phyloP scores from a whole-genome alignment of 192 early-diverging fungal species.

The Coemansia sp. region DNA sequence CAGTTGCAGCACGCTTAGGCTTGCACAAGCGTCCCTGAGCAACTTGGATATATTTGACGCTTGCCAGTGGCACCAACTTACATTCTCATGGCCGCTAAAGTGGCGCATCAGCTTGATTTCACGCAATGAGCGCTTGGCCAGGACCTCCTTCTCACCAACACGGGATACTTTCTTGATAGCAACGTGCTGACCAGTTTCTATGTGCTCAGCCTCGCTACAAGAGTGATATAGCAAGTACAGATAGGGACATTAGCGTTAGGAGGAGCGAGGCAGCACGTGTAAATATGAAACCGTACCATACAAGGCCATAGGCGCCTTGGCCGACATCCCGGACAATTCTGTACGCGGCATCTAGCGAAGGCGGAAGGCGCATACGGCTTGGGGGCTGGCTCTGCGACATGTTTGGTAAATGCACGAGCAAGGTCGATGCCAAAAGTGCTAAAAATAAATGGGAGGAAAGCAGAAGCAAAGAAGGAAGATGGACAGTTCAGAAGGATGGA shows the following conservation, averaged over 20 bases:
- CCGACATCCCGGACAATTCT: constrained; percentile 80
- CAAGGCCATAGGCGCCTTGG: constrained; percentile 86
- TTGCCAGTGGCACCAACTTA: constrained; percentile 13
- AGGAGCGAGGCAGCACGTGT: neutral
- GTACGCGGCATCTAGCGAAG: constrained; percentile 63
- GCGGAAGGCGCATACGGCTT: constrained; percentile 59
- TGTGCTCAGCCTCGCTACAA: constrained; percentile 78
- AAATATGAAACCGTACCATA: constrained; percentile 59
- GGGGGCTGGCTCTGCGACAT: constrained; percentile 35
- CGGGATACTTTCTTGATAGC: constrained; percentile 92
- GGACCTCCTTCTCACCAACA: constrained; percentile 80
- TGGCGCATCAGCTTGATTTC: constrained; percentile 92
- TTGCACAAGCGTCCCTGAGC: neutral
- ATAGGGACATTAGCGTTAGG: neutral
- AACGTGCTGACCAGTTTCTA: constrained; percentile 77
- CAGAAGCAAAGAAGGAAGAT: neutral
- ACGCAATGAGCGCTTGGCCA: constrained; percentile 84
- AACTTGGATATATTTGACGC: neutral
- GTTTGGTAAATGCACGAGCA: neutral
- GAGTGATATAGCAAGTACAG: neutral
- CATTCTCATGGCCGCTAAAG: constrained; percentile 92
- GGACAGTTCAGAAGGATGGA: neutral
- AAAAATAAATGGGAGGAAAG: neutral
- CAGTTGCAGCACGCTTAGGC: neutral
- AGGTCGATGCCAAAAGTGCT: neutral